Evolutionary conservation across 108 stramenopile genomes (phyloP), one percentile per base, ranked within the genome.

Genomic region (Cylindrotheca fusiformis): DNA sequence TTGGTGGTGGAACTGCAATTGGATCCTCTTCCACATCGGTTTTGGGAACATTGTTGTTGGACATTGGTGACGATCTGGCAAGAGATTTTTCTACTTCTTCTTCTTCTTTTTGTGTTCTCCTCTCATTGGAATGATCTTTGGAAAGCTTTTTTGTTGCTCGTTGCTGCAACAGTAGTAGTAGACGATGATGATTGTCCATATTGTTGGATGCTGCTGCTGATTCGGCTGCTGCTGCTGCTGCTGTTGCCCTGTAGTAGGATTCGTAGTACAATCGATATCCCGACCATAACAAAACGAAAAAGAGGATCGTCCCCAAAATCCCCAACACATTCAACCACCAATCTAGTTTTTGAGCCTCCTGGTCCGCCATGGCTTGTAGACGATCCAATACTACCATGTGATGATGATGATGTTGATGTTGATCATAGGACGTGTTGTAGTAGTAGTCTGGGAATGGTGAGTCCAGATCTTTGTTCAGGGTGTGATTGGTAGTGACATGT

Each of bases 301-400:
- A 51, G 20, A 65, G 48, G 32, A 32, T 32, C 14, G 58, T 0
- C 1, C 51, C 55, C 29, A 72, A 17, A 23, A 52, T 29, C 1
- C 51, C 32, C 20, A 63, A 25, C 0, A 53, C 41, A 21, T 30
- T 30, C 5, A 72, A 22, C 5, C 64, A 17, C 32, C 30, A n/a
- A 53, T 72, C 63, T 50, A 65, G 33, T 12, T 58, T 58, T 22
- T 17, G 41, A 45, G 63, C 47, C 12, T 65, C 71, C 14, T 58
- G 32, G 27, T 58, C 55, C 25, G 57, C 52, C 36, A 41, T 46
- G 22, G 33, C 55, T 19, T 58, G 55, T n/a, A 72, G 18, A 3
- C 48, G 48, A 1, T 32, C 18, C 4, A 72, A 45, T 29, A 53
- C 33, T 29, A 32, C 47, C 22, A 44, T 26, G 22, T 69, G 55